A percentile compares a stretch with the other conserved stretches of the same genome.
Evolutionary conservation across 1,139 yeast species (phyloP).

Genomic region (Hyphopichia fennica): DNA sequence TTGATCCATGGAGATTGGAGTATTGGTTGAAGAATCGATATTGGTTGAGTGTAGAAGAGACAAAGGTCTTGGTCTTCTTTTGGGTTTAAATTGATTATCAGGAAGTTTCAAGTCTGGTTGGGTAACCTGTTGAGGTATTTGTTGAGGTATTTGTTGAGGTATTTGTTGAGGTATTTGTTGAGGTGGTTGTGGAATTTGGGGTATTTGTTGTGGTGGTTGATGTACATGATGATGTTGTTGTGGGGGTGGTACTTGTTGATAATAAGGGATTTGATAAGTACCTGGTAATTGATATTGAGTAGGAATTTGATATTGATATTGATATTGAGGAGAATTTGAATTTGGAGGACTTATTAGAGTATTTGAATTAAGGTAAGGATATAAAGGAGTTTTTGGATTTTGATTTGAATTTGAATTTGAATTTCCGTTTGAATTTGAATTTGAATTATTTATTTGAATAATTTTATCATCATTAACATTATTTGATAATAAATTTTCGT

Average conservation of each 20-base stretch:
- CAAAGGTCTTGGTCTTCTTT: slow-evolving; percentile 45
- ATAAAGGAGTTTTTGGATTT: slow-evolving; percentile 10
- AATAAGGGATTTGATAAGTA: slow-evolving; percentile 4
- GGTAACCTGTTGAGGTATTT: not conserved
- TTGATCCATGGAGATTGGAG: slow-evolving; percentile 9
- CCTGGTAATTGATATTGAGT: not conserved
- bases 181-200: slow-evolving; percentile 5
- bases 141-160: slow-evolving; percentile 5
- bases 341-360: slow-evolving; percentile 21
- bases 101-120: slow-evolving; percentile 27
- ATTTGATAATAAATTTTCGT: slow-evolving; percentile 50
- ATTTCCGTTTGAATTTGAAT: not conserved
- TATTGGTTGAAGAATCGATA: not conserved
- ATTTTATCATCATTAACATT: slow-evolving; percentile 4
- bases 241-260: slow-evolving; percentile 9
- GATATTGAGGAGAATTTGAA: slow-evolving; percentile 15
- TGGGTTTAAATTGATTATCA: slow-evolving; percentile 35
- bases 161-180: slow-evolving; percentile 4
- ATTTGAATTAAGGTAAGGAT: not conserved
- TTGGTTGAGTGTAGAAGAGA: slow-evolving; percentile 32
- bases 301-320: not conserved
- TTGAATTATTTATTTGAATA: not conserved
- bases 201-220: slow-evolving; percentile 8
- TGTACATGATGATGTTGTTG: slow-evolving; percentile 10
- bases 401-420: not conserved